These are phyloP conservation scores for Chenopodium suecicum DNA, from an alignment of 148 eudicot genomes.

Conservation along the genomic window DNA sequence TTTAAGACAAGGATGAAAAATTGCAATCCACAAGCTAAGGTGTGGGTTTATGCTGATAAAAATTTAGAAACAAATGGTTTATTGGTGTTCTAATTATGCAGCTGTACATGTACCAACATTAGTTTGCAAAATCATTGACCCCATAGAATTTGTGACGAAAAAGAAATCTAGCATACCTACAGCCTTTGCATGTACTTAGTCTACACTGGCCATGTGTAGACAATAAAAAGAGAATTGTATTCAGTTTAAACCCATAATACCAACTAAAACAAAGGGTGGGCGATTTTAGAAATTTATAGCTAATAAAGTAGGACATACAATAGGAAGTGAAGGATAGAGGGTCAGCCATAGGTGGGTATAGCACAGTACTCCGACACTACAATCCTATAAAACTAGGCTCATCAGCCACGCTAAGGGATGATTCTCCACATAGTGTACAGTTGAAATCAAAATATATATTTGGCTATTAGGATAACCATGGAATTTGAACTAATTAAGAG, in stretches of 20 bases:
- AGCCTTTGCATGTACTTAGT: not conserved
- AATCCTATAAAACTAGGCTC: not conserved
- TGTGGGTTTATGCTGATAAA: not conserved
- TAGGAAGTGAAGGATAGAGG: not conserved
- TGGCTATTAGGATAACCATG: not conserved
- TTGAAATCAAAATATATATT: no score
- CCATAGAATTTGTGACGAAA: no score
- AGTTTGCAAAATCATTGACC: no score
- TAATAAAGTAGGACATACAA: not conserved
- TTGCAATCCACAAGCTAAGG: not conserved
- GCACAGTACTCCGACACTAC: not conserved
- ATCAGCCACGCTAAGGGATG: not conserved
- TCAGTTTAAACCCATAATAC: not conserved
- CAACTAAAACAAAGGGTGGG: not conserved
- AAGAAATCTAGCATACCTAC: not conserved
- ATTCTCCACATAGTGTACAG: no score
- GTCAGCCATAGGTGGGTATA: not conserved
- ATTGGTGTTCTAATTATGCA: not conserved
- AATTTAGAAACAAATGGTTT: no score
- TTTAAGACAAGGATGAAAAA: not conserved
- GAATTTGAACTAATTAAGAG: no score
- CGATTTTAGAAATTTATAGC: not conserved
- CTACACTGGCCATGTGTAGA: not conserved
- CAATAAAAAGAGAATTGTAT: not conserved
- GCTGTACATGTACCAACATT: no score